Percentiles rank a stretch among this genome's conserved stretches.
These are phyloP conservation scores for Fusarium chuoi DNA, from an alignment of 2,329 filamentous ascomycete genomes.

Conservation along the genomic window DNA sequence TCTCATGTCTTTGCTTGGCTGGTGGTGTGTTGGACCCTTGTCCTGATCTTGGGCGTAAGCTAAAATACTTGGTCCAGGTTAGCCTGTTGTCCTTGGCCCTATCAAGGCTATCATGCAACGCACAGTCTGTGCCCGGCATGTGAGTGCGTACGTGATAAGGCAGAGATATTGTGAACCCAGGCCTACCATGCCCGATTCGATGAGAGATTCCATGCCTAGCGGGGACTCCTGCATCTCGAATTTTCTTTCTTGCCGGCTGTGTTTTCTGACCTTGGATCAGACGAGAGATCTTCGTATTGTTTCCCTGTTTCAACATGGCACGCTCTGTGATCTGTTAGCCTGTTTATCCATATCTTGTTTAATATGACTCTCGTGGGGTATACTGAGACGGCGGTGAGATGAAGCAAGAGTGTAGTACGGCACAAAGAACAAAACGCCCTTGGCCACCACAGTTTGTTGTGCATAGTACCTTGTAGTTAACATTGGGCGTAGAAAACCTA, in stretches of 20 bases:
- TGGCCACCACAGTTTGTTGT: neutral
- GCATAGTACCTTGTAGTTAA: neutral
- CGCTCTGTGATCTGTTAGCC: neutral
- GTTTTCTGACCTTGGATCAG: neutral
- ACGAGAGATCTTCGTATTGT: constrained; percentile 10
- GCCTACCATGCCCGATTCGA: constrained; percentile 10
- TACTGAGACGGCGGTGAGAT: constrained; percentile 21
- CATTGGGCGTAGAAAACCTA: neutral
- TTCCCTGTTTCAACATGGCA: neutral
- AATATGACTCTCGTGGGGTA: constrained; percentile 4
- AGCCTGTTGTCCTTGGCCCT: constrained; percentile 4
- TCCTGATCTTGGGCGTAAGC: neutral
- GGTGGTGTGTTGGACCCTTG: constrained; percentile 33
- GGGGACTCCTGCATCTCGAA: neutral
- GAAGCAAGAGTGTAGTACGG: neutral
- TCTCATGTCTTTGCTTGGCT: constrained; percentile 15
- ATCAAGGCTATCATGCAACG: constrained; percentile 13
- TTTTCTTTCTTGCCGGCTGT: constrained; percentile 1
- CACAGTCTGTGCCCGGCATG: constrained; percentile 13
- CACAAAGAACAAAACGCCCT: constrained; percentile 7
- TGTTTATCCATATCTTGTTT: neutral
- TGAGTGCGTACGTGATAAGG: constrained; percentile 28
- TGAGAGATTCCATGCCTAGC: neutral
- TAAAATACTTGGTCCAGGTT: constrained; percentile 12
- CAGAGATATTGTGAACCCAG: constrained; percentile 25